A percentile compares a stretch with the other conserved stretches of the same genome.
Evolutionary conservation across 805 yeast genomes (phyloP).

Genomic region (Barnettozyma botsteinii): DNA sequence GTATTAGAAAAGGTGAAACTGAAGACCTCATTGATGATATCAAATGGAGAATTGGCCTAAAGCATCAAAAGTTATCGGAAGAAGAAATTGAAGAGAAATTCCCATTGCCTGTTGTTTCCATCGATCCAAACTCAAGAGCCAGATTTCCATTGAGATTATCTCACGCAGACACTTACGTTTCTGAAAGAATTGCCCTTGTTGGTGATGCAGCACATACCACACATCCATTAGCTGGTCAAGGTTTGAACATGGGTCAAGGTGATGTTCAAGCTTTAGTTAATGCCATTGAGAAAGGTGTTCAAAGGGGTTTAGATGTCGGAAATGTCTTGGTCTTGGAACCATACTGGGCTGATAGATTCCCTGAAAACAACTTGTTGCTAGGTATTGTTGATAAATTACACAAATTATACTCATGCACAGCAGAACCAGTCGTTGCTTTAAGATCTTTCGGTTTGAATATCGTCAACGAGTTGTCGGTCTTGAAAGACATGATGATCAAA

Average conservation of each 20-base stretch:
- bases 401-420: constrained; percentile 74
- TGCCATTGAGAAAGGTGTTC: constrained; percentile 64
- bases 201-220: constrained; percentile 99
- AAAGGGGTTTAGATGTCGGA: constrained; percentile 87
- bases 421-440: constrained; percentile 64
- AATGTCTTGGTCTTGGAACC: constrained; percentile 74
- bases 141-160: constrained; percentile 82
- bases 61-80: constrained; percentile 30
- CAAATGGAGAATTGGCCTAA: constrained; percentile 56
- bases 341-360: constrained; percentile 78
- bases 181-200: constrained; percentile 81
- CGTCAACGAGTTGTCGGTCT: constrained; percentile 54
- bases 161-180: constrained; percentile 86
- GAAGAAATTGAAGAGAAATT: constrained; percentile 49
- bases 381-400: constrained; percentile 92
- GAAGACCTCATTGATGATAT: constrained; percentile 60
- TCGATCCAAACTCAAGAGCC: constrained; percentile 66
- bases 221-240: constrained; percentile 97
- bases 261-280: constrained; percentile 71
- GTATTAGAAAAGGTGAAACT: constrained; percentile 31
- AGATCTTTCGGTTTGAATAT: constrained; percentile 73
- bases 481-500: constrained; percentile 66
- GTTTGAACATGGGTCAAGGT: constrained; percentile 94
- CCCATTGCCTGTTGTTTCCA: constrained; percentile 61
- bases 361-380: constrained; percentile 69